phyloP scores from a whole-genome alignment of 2,329 filamentous ascomycete species.

The Ramularia collo-cygni region DNA sequence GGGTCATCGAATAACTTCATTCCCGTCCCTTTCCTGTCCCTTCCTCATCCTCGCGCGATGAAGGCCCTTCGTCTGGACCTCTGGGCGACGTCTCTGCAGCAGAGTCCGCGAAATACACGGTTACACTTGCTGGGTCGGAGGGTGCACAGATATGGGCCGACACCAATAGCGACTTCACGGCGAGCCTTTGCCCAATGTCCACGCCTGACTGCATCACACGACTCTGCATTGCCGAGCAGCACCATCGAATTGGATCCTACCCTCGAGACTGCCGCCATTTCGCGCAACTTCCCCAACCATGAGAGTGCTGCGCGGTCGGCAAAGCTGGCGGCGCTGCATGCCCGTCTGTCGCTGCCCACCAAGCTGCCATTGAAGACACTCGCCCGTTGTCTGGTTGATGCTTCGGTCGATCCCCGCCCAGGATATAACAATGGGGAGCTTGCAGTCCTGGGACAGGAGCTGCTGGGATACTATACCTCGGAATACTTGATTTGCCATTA shows the following conservation, averaged over 20 bases:
- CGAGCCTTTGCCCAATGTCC: too few relatives aligned
- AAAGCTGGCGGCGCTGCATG: slow-evolving; percentile 88
- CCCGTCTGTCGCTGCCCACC: slow-evolving; percentile 72
- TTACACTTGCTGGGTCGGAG: slow-evolving; percentile 19
- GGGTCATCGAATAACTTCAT: too few relatives aligned
- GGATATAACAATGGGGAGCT: slow-evolving; percentile 86
- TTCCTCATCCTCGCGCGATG: slow-evolving; percentile 18
- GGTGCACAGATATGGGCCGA: background rate
- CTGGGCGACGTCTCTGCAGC: slow-evolving; percentile 56
- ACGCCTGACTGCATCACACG: too few relatives aligned
- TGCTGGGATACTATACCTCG: slow-evolving; percentile 81
- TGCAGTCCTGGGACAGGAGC: slow-evolving; percentile 69
- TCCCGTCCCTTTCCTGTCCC: background rate
- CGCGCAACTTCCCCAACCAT: slow-evolving; percentile 25
- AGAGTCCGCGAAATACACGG: slow-evolving; percentile 40
- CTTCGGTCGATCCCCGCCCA: slow-evolving; percentile 71
- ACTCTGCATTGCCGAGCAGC: background rate
- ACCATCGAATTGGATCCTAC: background rate
- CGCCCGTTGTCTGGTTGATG: slow-evolving; percentile 76
- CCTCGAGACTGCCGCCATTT: slow-evolving; percentile 12
- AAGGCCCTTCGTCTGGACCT: slow-evolving; percentile 49
- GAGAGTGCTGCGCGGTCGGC: slow-evolving; percentile 59
- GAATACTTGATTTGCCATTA: slow-evolving; percentile 85
- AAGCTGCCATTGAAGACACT: slow-evolving; percentile 81
- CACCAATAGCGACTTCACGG: too few relatives aligned